Percentiles rank a stretch among this genome's conserved stretches.
These are phyloP conservation scores for Neoboletus subvelutipes DNA, from an alignment of 768 basidiomycete genomes.

Conservation along the genomic window DNA sequence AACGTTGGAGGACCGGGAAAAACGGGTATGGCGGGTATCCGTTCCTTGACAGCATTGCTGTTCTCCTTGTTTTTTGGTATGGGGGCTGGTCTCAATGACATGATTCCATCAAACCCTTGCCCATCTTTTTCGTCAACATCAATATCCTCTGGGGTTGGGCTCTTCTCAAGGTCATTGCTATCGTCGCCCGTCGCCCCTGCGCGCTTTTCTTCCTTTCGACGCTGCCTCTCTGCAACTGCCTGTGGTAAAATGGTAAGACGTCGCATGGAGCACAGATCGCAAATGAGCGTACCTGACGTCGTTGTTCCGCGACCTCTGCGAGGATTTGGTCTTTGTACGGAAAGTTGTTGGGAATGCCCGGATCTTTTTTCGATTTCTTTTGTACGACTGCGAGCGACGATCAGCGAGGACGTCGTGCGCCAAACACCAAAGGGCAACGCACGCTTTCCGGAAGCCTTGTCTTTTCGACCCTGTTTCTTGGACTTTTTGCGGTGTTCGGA, in stretches of 20 bases:
- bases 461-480: conserved; percentile 70
- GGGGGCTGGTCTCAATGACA: conserved; percentile 18
- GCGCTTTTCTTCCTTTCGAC: conserved; percentile 64
- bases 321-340: conserved; percentile 94
- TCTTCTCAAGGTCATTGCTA: conserved; percentile 26
- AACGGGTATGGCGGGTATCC: conserved; percentile 21
- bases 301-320: conserved; percentile 83
- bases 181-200: conserved; percentile 35
- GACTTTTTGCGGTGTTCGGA: conserved; percentile 76
- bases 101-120: conserved; percentile 40
- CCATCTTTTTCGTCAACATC: conserved; percentile 31
- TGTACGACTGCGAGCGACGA: conserved; percentile 31
- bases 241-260: conserved; percentile 28
- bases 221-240: conserved; percentile 77
- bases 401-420: not conserved
- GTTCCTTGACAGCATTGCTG: not conserved
- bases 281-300: conserved; percentile 53
- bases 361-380: conserved; percentile 66
- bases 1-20: conserved; percentile 29
- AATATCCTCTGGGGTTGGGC: conserved; percentile 28
- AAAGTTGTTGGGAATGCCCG: conserved; percentile 90
- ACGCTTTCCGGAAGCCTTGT: conserved; percentile 87
- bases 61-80: conserved; percentile 1
- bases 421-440: not conserved
- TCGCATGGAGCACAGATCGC: not conserved